Evolutionary conservation across 306 rosid genomes (phyloP), one percentile per base, ranked within the genome.

Genomic region (Astragalus glycyphyllos): DNA sequence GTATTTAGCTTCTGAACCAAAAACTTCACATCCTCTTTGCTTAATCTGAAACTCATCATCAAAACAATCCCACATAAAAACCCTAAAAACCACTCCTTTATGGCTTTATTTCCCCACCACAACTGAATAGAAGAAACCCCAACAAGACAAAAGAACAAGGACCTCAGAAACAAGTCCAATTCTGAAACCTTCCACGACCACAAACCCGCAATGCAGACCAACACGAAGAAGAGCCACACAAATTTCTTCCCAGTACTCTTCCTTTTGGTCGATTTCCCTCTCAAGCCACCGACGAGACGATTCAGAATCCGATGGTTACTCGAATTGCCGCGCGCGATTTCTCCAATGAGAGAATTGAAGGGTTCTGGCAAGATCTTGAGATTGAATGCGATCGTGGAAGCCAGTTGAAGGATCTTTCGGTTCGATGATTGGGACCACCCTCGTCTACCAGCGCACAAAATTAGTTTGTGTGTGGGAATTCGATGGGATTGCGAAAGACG

Each of bases 331-430:
- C n/a, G 55, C 5, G 80, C 31, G 23, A 83, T 62, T 45, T 80
- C 76, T 8, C 55, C 80, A 2, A 76, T 46, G 44, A 84, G 58
- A 7, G 69, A 77, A 53, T 73, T 68, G 20, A 84, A 46, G 11
- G 87, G 87, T 11, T 80, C 80, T 0, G 87, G 87, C 8, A 84
- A 11, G 82, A 84, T 73, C 47, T 58, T 77, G 75, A 80, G 80
- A 46, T 58, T 80, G 69, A 80, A 41, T 1, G 83, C 87, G 37
- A 77, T 1, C 1, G 23, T 64, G 42, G 87, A 84, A 15, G 69
- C 87, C 3, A 84, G 72, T n/a, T 84, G 75, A 55, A 84, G 72
- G 5, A 84, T 57, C 2, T 77, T 64, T 10, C 32, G 72, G 35
- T 67, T 80, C 3, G 84, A 68, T 8, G 51, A 31, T 40, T n/a